Percentiles rank a stretch among this genome's conserved stretches.
Evolutionary conservation across 495 filamentous ascomycete species (phyloP).

Genomic region (Neurospora sp.): DNA sequence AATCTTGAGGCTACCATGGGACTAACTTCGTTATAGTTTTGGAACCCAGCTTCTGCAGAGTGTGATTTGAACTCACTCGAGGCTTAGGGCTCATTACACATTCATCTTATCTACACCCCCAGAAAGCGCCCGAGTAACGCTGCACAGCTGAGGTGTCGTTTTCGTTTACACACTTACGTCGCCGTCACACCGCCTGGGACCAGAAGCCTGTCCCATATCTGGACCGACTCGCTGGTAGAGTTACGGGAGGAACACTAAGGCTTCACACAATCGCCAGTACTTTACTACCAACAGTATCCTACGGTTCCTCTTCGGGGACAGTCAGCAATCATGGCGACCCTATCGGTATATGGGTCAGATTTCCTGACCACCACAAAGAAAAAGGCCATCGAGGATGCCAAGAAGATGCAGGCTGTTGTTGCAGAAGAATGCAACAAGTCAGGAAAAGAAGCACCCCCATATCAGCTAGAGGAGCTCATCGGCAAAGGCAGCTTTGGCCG

Average conservation of each 20-base stretch:
- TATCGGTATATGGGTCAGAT: constrained; percentile 31
- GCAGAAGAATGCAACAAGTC: constrained; percentile 37
- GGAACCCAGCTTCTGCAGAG: background rate
- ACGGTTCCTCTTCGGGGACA: background rate
- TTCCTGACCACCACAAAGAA: constrained; percentile 28
- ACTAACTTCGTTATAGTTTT: background rate
- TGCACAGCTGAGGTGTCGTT: background rate
- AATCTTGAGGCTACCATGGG: background rate
- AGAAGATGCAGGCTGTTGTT: constrained; percentile 41
- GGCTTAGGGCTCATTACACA: background rate
- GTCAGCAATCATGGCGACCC: constrained; percentile 26
- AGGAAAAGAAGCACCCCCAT: constrained; percentile 42
- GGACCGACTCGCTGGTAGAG: background rate
- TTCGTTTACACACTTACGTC: background rate
- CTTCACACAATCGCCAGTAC: background rate
- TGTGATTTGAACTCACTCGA: background rate
- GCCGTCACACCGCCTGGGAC: background rate
- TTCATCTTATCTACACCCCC: background rate
- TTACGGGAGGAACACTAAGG: background rate
- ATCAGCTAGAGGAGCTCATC: constrained; percentile 79
- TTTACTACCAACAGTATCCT: background rate
- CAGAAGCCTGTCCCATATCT: background rate
- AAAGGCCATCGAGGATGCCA: constrained; percentile 45
- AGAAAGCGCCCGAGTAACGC: background rate
- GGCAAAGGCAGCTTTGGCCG: constrained; percentile 94